Percentiles rank a stretch among this genome's conserved stretches.
Evolutionary conservation across 2,329 filamentous ascomycete species (phyloP).

Genomic region (Neopestalotiopsis sp.): DNA sequence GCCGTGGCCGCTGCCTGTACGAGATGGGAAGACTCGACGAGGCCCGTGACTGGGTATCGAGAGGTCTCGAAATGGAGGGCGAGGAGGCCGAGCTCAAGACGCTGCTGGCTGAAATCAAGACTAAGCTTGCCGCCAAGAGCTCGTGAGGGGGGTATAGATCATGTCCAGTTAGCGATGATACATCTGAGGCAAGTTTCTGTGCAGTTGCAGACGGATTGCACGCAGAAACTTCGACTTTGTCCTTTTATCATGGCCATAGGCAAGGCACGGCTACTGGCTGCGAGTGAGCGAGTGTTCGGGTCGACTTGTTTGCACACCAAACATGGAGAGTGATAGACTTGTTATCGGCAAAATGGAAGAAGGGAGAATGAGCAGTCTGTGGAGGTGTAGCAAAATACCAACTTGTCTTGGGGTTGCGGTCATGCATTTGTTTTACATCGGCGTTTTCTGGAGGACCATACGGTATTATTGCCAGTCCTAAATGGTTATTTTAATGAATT

Average conservation of each 20-base stretch:
- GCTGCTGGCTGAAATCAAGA: constrained; percentile 68
- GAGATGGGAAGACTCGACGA: constrained; percentile 92
- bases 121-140: constrained; percentile 44
- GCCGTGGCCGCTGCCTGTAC: constrained; percentile 79
- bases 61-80: constrained; percentile 83
- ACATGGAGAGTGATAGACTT: neutral
- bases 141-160: constrained; percentile 33
- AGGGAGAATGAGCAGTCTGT: neutral
- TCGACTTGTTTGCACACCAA: neutral
- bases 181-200: neutral
- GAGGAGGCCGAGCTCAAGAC: constrained; percentile 68
- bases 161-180: neutral
- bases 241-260: no score
- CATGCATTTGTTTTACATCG: neutral
- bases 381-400: neutral
- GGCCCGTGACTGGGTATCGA: constrained; percentile 78
- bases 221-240: no score
- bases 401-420: neutral
- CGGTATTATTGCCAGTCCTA: neutral
- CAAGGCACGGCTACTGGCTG: no score
- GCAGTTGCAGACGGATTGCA: no score
- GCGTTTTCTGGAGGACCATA: neutral
- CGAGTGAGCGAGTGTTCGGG: no score
- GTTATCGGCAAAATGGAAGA: neutral
- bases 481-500: neutral